A percentile compares a stretch with the other conserved stretches of the same genome.
Evolutionary conservation across 352 stramenopile genomes (phyloP).

Genomic region (Globisporangium lucens): DNA sequence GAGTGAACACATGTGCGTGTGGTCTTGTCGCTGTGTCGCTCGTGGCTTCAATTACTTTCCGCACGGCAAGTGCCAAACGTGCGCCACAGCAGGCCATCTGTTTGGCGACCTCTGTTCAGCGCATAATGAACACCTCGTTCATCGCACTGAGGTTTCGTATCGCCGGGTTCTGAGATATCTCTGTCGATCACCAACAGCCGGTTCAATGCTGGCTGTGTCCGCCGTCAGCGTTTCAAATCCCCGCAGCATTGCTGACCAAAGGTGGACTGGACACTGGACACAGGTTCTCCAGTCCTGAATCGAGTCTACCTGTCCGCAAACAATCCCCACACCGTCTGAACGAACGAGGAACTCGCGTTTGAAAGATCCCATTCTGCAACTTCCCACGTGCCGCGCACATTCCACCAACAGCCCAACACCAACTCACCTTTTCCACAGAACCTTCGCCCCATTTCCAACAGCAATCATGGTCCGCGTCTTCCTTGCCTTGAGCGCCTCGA

Average conservation of each 20-base stretch:
- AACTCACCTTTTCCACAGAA: background rate
- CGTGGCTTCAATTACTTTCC: background rate
- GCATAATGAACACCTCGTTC: background rate
- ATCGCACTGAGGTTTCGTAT: background rate
- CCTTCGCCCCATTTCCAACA: background rate
- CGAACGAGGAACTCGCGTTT: background rate
- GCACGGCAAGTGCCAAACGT: slow-evolving; percentile 1
- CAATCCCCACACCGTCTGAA: background rate
- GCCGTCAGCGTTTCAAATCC: background rate
- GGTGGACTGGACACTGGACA: slow-evolving; percentile 10
- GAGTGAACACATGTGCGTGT: background rate
- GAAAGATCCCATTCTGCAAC: slow-evolving; percentile 10
- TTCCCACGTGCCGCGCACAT: slow-evolving; percentile 13
- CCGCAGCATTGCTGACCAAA: background rate
- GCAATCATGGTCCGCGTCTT: slow-evolving; percentile 42
- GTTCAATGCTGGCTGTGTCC: slow-evolving; percentile 8
- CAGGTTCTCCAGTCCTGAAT: background rate
- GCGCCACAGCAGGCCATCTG: background rate
- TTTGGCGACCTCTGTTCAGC: background rate
- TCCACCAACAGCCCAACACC: background rate
- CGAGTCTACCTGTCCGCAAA: background rate
- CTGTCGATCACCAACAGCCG: slow-evolving; percentile 11
- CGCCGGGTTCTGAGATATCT: slow-evolving; percentile 9
- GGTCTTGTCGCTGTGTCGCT: slow-evolving; percentile 1
- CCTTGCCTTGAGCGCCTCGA: slow-evolving; percentile 30